Percentiles rank a stretch among this genome's conserved stretches.
Conservation (phyloP, 2,329 filamentous ascomycete species). For the Pestalotiopsis sp. region DNA sequence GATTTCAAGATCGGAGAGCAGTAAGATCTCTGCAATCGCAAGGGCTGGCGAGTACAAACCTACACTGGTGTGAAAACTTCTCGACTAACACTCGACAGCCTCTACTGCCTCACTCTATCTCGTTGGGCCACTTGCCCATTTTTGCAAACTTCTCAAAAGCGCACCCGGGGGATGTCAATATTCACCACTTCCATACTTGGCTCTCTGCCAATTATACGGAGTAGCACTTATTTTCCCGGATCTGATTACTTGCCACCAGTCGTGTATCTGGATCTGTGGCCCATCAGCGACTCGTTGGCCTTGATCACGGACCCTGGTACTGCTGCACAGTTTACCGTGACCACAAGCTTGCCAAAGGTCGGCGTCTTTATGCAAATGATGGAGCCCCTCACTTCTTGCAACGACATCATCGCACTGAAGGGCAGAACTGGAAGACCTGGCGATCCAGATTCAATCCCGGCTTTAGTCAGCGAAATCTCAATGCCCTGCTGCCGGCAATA, state of each 20-base stretch:
- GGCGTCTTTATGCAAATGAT: not conserved
- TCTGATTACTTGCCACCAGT: conserved; percentile 25
- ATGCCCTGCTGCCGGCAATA: conserved; percentile 36
- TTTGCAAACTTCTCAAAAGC: conserved; percentile 25
- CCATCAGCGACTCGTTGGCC: conserved; percentile 15
- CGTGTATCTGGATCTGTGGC: conserved; percentile 32
- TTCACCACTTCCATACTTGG: conserved; percentile 27
- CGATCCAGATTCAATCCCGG: conserved; percentile 36
- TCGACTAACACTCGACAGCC: conserved; percentile 20
- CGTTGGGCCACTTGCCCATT: conserved; percentile 28
- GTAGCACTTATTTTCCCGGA: conserved; percentile 27
- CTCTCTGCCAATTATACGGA: conserved; percentile 25
- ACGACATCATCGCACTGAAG: conserved; percentile 28
- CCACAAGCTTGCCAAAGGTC: not conserved
- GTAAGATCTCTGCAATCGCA: not conserved
- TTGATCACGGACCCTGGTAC: not conserved
- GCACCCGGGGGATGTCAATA: conserved; percentile 27
- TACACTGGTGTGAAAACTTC: not conserved
- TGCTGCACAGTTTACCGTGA: not conserved
- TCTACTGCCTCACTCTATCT: conserved; percentile 27
- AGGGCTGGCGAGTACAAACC: not conserved
- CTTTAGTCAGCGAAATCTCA: conserved; percentile 39
- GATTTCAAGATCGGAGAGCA: not conserved
- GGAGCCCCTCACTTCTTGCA: conserved; percentile 28
- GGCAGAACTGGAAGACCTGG: conserved; percentile 23